phyloP scores from a whole-genome alignment of 2,329 filamentous ascomycete species.

The Alternaria sp. region DNA sequence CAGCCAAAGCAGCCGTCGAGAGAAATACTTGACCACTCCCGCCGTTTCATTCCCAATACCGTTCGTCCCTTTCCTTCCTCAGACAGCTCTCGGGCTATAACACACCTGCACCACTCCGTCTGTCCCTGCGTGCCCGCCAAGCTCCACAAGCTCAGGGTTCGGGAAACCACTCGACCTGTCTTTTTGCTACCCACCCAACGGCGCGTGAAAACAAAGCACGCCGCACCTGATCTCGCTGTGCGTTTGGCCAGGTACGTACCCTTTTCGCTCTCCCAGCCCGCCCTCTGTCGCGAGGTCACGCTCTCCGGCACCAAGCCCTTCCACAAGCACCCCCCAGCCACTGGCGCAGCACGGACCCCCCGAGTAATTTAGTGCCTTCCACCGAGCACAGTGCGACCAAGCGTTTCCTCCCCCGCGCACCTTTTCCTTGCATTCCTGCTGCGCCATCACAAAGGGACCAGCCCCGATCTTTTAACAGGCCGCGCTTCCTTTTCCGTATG shows the following conservation, averaged over 20 bases:
- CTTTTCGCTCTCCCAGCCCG: not conserved
- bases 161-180: constrained; percentile 18
- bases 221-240: not conserved
- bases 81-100: constrained; percentile 44
- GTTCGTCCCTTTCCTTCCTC: constrained; percentile 52
- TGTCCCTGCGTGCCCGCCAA: constrained; percentile 30
- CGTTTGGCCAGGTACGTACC: constrained; percentile 29
- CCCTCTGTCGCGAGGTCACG: constrained; percentile 10
- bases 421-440: constrained; percentile 44
- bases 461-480: constrained; percentile 44
- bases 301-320: constrained; percentile 3
- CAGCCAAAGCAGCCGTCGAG: constrained; percentile 24
- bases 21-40: constrained; percentile 49
- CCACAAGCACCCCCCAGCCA: constrained; percentile 19
- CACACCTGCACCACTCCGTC: constrained; percentile 44
- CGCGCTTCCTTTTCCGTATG: constrained; percentile 45
- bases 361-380: constrained; percentile 26
- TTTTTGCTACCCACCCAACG: constrained; percentile 30
- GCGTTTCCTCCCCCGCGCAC: constrained; percentile 26
- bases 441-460: constrained; percentile 47
- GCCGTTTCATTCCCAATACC: constrained; percentile 52
- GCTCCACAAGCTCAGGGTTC: constrained; percentile 29
- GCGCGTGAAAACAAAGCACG: constrained; percentile 28
- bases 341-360: constrained; percentile 24
- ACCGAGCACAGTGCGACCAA: constrained; percentile 41